A percentile compares a stretch with the other conserved stretches of the same genome.
Conservation (phyloP, 805 yeast genomes). For the Hagleromyces aurorensis region DNA sequence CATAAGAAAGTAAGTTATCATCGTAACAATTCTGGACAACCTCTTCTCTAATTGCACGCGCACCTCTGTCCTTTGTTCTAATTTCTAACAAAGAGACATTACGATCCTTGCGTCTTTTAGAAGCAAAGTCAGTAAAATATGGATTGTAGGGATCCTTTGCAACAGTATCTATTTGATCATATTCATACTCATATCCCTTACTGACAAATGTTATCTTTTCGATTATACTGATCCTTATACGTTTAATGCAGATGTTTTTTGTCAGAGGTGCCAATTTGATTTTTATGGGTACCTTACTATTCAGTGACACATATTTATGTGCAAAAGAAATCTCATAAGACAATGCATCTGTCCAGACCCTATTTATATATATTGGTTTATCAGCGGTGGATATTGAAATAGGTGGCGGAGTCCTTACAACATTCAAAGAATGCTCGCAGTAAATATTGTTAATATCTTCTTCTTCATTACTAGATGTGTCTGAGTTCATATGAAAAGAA, state of each 20-base stretch:
- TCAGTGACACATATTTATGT: conserved; percentile 56
- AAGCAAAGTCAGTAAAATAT: conserved; percentile 27
- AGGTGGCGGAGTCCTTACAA: conserved; percentile 37
- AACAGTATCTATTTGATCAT: conserved; percentile 40
- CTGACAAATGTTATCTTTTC: conserved; percentile 61
- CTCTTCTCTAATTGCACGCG: conserved; percentile 52
- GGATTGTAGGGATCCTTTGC: conserved; percentile 29
- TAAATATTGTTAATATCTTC: conserved; percentile 12
- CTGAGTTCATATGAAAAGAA: conserved; percentile 14
- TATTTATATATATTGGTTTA: conserved; percentile 69
- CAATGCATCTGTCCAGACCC: conserved; percentile 65
- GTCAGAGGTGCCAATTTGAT: conserved; percentile 60
- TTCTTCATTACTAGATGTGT: conserved; percentile 3
- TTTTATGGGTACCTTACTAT: conserved; percentile 50
- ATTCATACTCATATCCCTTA: conserved; percentile 43
- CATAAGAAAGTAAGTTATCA: conserved; percentile 54
- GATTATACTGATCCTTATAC: conserved; percentile 56
- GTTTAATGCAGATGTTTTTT: conserved; percentile 52
- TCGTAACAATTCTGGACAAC: conserved; percentile 43
- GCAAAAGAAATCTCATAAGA: conserved; percentile 69
- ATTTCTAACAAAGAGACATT: conserved; percentile 54
- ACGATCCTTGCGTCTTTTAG: conserved; percentile 38
- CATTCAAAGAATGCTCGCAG: conserved; percentile 29
- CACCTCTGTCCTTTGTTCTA: conserved; percentile 43
- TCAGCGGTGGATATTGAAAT: conserved; percentile 37